phyloP scores from a whole-genome alignment of 306 rosid genomes.

The Sicyos baderoa region DNA sequence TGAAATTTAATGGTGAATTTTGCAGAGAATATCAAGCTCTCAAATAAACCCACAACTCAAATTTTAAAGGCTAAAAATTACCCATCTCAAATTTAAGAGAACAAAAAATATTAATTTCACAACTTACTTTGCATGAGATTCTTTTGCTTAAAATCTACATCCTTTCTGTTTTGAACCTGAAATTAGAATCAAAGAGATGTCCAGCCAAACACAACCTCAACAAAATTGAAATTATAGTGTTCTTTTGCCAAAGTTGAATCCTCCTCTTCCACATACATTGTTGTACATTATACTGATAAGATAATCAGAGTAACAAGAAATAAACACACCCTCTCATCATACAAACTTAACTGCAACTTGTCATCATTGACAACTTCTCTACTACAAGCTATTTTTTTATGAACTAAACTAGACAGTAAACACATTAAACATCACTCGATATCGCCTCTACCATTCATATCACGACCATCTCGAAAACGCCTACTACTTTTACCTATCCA shows the following conservation, averaged over 20 bases:
- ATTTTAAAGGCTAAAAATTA: too few relatives aligned
- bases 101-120: too few relatives aligned
- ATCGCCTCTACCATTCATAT: not conserved
- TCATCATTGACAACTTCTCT: constrained; percentile 8
- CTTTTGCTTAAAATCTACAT: not conserved
- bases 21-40: not conserved
- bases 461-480: not conserved
- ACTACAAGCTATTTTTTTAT: constrained; percentile 8
- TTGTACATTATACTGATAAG: constrained; percentile 6
- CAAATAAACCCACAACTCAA: not conserved
- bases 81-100: too few relatives aligned
- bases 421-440: constrained; percentile 8
- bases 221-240: constrained; percentile 1
- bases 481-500: not conserved
- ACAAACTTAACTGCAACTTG: constrained; percentile 15
- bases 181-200: not conserved
- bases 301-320: constrained; percentile 5
- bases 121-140: too few relatives aligned
- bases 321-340: constrained; percentile 16
- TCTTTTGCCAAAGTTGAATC: constrained; percentile 2
- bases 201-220: not conserved
- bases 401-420: constrained; percentile 4
- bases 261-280: constrained; percentile 10
- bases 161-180: not conserved
- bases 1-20: too few relatives aligned